These are phyloP conservation scores for Onygena corvina DNA, from an alignment of 2,329 filamentous ascomycete genomes.

Conservation along the genomic window DNA sequence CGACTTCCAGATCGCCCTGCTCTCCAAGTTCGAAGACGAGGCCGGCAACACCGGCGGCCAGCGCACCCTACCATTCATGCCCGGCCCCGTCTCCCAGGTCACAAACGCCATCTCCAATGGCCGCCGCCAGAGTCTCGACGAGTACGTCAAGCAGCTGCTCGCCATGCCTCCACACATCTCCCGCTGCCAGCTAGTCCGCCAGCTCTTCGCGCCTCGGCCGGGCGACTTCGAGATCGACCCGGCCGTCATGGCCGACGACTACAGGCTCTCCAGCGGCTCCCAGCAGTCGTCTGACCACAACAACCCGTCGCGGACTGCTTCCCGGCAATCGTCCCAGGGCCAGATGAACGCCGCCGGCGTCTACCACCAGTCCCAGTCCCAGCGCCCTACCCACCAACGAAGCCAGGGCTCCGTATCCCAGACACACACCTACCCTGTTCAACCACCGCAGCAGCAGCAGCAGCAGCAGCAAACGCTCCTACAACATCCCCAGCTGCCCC, in stretches of 20 bases:
- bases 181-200: slow-evolving; percentile 68
- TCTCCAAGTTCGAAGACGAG: slow-evolving; percentile 83
- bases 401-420: slow-evolving; percentile 20
- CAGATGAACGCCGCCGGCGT: slow-evolving; percentile 46
- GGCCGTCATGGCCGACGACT: slow-evolving; percentile 38
- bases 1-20: slow-evolving; percentile 90
- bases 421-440: too few relatives aligned
- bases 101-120: slow-evolving; percentile 96
- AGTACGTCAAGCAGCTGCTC: slow-evolving; percentile 87
- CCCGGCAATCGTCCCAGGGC: slow-evolving; percentile 53
- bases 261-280: slow-evolving; percentile 60
- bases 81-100: slow-evolving; percentile 90
- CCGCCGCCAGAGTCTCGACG: slow-evolving; percentile 79
- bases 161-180: slow-evolving; percentile 74
- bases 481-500: neutral
- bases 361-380: slow-evolving; percentile 10
- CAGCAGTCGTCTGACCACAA: slow-evolving; percentile 52
- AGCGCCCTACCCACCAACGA: slow-evolving; percentile 32
- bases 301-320: slow-evolving; percentile 49
- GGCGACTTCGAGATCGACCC: slow-evolving; percentile 89
- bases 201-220: slow-evolving; percentile 80
- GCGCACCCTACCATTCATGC: slow-evolving; percentile 90
- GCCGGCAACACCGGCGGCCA: slow-evolving; percentile 75
- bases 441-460: neutral
- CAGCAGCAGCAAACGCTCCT: slow-evolving; percentile 7